Evolutionary conservation across 192 early-diverging fungal genomes (phyloP).

Genomic region (Gigaspora rosea): DNA sequence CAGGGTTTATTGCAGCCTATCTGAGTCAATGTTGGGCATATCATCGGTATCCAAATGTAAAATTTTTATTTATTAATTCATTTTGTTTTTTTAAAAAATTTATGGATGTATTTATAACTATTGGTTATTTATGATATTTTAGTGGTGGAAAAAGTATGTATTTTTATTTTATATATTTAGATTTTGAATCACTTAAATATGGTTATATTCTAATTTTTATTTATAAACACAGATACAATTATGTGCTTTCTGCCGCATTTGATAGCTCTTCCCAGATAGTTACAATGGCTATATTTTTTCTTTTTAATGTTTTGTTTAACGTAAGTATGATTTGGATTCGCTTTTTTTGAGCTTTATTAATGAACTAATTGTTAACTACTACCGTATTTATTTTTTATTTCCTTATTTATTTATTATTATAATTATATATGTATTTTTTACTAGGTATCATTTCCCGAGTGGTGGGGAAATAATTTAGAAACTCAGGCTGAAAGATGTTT

Average conservation of each 20-base stretch:
- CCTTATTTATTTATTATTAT: slow-evolving; percentile 39
- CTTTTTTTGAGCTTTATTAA: background rate
- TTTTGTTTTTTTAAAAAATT: background rate
- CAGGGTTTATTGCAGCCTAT: slow-evolving; percentile 18
- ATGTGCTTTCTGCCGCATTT: slow-evolving; percentile 64
- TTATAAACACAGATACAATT: slow-evolving; percentile 60
- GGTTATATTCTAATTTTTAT: slow-evolving; percentile 1
- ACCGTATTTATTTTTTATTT: background rate
- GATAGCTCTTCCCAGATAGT: slow-evolving; percentile 59
- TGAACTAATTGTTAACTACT: background rate
- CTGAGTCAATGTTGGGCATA: slow-evolving; percentile 19
- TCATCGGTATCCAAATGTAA: background rate
- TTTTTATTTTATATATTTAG: background rate
- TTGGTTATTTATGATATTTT: background rate
- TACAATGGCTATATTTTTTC: slow-evolving; percentile 48
- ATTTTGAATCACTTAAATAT: background rate
- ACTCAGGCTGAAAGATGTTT: slow-evolving; percentile 27
- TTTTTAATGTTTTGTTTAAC: slow-evolving; percentile 52
- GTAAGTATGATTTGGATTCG: background rate
- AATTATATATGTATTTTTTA: slow-evolving; percentile 36
- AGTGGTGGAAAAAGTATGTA: slow-evolving; percentile 29
- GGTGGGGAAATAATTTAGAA: slow-evolving; percentile 31
- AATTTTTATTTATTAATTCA: background rate
- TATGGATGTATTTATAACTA: background rate
- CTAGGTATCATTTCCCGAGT: slow-evolving; percentile 36